These are phyloP conservation scores for Trifolium subterraneum DNA, from an alignment of 306 rosid species.

Conservation along the genomic window DNA sequence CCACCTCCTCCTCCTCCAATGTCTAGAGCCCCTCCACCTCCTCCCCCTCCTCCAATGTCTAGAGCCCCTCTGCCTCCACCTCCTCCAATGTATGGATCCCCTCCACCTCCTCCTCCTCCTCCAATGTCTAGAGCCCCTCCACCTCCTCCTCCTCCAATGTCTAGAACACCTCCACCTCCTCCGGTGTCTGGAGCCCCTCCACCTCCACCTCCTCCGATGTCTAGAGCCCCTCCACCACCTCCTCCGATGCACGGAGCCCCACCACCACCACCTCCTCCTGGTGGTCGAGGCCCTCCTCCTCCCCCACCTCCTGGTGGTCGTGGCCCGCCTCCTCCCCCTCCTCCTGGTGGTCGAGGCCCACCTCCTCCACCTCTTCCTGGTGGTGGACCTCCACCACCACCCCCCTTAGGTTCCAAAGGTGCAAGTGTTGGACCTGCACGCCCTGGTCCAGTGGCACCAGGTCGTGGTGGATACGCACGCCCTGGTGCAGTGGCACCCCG, in stretches of 20 bases:
- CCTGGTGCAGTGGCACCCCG: conserved; percentile 62
- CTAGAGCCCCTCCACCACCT: conserved; percentile 32
- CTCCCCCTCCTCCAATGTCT: no score
- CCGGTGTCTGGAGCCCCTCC: conserved; percentile 5
- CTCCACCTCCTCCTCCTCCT: conserved; percentile 33
- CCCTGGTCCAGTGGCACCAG: conserved; percentile 63
- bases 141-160: conserved; percentile 18
- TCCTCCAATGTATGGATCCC: neutral
- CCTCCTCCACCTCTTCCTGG: conserved; percentile 62
- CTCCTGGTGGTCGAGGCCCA: conserved; percentile 30
- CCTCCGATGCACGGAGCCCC: conserved; percentile 32
- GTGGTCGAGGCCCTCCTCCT: conserved; percentile 31
- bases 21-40: no score
- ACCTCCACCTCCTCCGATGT: conserved; percentile 30
- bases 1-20: conserved; percentile 46
- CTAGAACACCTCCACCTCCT: conserved; percentile 20
- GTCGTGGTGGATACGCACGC: conserved; percentile 90
- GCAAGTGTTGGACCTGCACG: conserved; percentile 59
- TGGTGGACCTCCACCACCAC: conserved; percentile 77
- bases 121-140: conserved; percentile 13
- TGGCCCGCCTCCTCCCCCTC: conserved; percentile 47
- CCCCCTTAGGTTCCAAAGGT: conserved; percentile 62
- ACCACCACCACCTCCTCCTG: conserved; percentile 41
- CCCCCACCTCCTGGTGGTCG: conserved; percentile 45
- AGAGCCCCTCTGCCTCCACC: conserved; percentile 20